phyloP scores from a whole-genome alignment of 2,329 filamentous ascomycete species.

The Verticillium tricorpus region DNA sequence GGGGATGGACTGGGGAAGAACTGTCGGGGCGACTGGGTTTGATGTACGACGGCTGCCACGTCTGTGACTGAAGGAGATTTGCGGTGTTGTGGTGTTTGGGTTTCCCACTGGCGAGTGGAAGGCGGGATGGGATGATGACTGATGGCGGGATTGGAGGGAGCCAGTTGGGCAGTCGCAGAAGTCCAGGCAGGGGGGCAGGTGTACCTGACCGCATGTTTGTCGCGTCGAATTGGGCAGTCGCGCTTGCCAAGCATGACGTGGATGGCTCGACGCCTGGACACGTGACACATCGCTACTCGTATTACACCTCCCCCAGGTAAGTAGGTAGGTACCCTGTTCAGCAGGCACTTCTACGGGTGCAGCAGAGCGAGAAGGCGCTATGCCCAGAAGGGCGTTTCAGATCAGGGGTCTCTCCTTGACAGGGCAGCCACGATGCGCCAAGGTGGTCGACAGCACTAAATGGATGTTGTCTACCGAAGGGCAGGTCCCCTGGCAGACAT shows the following conservation, averaged over 20 bases:
- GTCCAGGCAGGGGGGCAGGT: neutral
- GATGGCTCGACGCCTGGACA: conserved; percentile 1
- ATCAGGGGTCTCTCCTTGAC: neutral
- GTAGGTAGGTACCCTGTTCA: too few species aligned
- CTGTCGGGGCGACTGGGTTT: neutral
- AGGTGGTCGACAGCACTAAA: neutral
- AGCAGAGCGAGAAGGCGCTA: neutral
- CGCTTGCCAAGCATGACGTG: conserved; percentile 2
- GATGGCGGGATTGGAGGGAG: neutral
- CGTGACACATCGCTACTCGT: neutral
- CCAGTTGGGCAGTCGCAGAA: too few species aligned
- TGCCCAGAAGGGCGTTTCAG: neutral
- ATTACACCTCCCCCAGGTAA: too few species aligned
- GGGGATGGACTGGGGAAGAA: neutral
- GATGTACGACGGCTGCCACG: neutral
- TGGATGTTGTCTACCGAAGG: too few species aligned
- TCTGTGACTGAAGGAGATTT: neutral
- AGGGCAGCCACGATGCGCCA: neutral
- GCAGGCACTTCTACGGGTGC: neutral
- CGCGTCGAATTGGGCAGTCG: conserved; percentile 4
- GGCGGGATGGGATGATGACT: too few species aligned
- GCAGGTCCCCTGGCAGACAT: too few species aligned
- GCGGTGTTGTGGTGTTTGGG: neutral
- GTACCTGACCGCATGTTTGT: neutral
- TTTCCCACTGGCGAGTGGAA: neutral